Conservation (phyloP, 1,284 basidiomycete species). For the Cutaneotrichosporon cutaneum region DNA sequence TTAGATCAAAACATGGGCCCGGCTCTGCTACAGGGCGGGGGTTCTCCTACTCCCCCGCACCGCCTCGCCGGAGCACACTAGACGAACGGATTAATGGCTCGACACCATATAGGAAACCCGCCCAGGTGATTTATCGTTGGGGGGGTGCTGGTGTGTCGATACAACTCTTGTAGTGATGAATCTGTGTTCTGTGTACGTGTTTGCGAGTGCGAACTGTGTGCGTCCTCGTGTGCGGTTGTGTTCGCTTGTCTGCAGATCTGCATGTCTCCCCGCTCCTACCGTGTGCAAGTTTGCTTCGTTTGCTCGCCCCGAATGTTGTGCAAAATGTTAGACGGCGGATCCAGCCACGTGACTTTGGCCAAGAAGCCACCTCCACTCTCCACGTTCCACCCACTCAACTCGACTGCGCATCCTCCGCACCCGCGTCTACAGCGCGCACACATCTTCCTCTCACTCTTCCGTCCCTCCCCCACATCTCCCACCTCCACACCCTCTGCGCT, state of each 20-base stretch:
- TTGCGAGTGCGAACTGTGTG: background rate
- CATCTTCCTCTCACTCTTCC: background rate
- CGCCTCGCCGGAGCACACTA: conserved; percentile 36
- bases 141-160: conserved; percentile 47
- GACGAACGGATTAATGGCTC: conserved; percentile 53
- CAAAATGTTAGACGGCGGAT: background rate
- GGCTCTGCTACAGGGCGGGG: conserved; percentile 34
- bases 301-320: background rate
- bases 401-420: background rate
- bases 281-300: background rate
- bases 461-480: background rate
- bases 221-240: background rate
- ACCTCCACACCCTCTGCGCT: no score
- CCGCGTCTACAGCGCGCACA: background rate
- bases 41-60: conserved; percentile 7
- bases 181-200: background rate
- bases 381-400: background rate
- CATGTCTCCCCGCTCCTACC: background rate
- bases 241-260: background rate
- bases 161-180: conserved; percentile 28
- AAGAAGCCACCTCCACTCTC: background rate
- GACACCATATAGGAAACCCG: conserved; percentile 49
- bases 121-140: conserved; percentile 20
- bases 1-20: conserved; percentile 42
- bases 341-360: background rate